Evolutionary conservation across 2,329 filamentous ascomycete species (phyloP), one percentile per base, ranked within the genome.

Genomic region (Diaporthe sp.): DNA sequence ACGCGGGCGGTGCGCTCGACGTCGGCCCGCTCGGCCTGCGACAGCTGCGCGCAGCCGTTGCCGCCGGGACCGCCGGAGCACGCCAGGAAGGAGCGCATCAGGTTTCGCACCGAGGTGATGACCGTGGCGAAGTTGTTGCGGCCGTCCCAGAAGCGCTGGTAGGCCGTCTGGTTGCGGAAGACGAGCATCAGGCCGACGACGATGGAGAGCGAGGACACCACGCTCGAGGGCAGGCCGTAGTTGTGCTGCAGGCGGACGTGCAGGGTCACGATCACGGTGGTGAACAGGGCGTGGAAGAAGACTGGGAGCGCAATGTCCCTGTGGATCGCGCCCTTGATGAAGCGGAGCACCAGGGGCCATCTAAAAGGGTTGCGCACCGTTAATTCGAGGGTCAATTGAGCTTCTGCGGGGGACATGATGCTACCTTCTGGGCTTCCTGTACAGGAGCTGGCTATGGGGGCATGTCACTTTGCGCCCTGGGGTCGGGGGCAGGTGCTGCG

Each of bases 111-210:
- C 1, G 44, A 55, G 37, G 71, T 73, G 25, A 73, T 73, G 2
- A 65, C 28, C 6, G 71, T 62, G 17, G 71, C 58, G 37, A 73
- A 73, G 39, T 73, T 73, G 58, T 65, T 73, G 37, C 71, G 71
- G 58, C 71, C 71, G 58, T 73, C 71, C 71, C 71, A 73, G 71
- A 73, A 73, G 34, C 71, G 71, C 58, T 65, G 58, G 58, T 73
- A 73, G 71, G 71, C 71, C 6, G 71, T 73, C 71, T 73, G 71
- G 49, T 73, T 73, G 42, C 71, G 71, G 71, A 73, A 73, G 46
- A 73, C 71, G 25, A 73, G 71, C 71, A 73, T 73, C 25, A 73
- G 71, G 25, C 71, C 71, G 37, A 73, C 71, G 3, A 73, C 71
- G 58, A 73, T 73, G 46, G 71, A 73, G 46, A 73, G 58, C 51